Conservation (phyloP, 352 stramenopile genomes). For the Globisporangium uncinulatum region DNA sequence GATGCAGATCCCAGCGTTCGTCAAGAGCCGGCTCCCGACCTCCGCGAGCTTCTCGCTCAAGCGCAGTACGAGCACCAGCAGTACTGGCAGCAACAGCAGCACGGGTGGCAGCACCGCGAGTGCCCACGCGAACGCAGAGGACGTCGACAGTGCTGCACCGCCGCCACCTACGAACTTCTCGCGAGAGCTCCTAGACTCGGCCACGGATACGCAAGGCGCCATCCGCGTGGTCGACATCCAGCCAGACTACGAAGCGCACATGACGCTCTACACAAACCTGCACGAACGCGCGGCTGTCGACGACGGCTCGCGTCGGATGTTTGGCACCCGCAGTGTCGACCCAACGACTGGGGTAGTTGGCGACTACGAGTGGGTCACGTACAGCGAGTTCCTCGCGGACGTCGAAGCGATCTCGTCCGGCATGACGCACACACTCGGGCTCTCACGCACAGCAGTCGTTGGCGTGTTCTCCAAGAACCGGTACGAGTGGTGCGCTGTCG, state of each 20-base stretch:
- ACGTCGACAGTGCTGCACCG: too few relatives aligned
- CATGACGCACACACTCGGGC: constrained; percentile 17
- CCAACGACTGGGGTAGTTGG: constrained; percentile 25
- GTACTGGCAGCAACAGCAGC: neutral
- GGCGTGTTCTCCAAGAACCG: constrained; percentile 73
- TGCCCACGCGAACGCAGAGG: neutral
- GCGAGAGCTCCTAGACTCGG: constrained; percentile 12
- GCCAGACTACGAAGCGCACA: constrained; percentile 28
- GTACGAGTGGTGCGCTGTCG: constrained; percentile 61
- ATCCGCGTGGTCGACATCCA: constrained; percentile 17
- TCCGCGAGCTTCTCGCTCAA: neutral
- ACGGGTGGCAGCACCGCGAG: neutral
- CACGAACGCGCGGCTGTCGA: constrained; percentile 23
- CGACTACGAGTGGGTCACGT: constrained; percentile 53
- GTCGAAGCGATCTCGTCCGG: constrained; percentile 41
- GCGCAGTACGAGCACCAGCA: neutral
- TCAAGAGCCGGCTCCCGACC: neutral
- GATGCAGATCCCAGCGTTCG: constrained; percentile 1
- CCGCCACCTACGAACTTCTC: neutral
- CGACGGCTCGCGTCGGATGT: constrained; percentile 21
- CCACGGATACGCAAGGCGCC: constrained; percentile 13
- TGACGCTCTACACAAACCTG: constrained; percentile 56
- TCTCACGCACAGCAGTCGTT: constrained; percentile 41
- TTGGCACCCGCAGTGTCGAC: constrained; percentile 36
- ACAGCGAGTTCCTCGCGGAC: constrained; percentile 50